A percentile compares a stretch with the other conserved stretches of the same genome.
phyloP scores from a whole-genome alignment of 352 stramenopile species.

The Globisporangium recalcitrans region DNA sequence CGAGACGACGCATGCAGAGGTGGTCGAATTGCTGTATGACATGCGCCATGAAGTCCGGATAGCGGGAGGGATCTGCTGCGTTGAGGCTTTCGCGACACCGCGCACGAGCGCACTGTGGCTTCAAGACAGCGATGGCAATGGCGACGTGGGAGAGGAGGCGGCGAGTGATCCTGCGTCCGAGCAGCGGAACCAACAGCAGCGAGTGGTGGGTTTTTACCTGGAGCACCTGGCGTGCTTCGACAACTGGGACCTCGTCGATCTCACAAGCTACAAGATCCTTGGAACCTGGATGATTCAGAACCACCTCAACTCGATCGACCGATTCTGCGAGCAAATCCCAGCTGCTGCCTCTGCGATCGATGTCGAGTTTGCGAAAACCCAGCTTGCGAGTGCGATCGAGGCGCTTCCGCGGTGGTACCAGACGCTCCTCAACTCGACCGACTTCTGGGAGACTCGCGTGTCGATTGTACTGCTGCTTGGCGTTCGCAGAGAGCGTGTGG shows the following conservation, averaged over 20 bases:
- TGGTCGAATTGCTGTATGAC: conserved; percentile 13
- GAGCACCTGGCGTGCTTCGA: conserved; percentile 14
- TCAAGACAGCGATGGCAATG: too few species aligned
- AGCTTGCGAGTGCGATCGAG: background rate
- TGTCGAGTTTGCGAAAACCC: background rate
- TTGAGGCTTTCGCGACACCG: conserved; percentile 14
- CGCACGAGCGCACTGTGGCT: background rate
- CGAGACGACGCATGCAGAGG: background rate
- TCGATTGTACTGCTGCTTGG: conserved; percentile 18
- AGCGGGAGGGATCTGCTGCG: conserved; percentile 14
- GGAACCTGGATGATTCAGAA: conserved; percentile 7
- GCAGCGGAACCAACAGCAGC: background rate
- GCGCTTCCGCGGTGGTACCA: conserved; percentile 18
- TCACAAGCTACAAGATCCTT: conserved; percentile 18
- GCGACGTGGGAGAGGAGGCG: too few species aligned
- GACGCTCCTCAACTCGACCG: conserved; percentile 14
- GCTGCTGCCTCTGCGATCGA: background rate
- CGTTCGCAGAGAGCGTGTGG: background rate
- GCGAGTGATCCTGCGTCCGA: too few species aligned
- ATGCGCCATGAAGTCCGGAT: conserved; percentile 17
- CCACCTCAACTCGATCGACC: background rate
- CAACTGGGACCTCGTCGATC: conserved; percentile 23
- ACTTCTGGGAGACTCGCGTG: conserved; percentile 21
- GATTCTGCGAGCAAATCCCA: background rate
- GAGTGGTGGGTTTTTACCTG: conserved; percentile 15